Evolutionary conservation across 441 rosid genomes (phyloP).

Genomic region (Brassica balearica): DNA sequence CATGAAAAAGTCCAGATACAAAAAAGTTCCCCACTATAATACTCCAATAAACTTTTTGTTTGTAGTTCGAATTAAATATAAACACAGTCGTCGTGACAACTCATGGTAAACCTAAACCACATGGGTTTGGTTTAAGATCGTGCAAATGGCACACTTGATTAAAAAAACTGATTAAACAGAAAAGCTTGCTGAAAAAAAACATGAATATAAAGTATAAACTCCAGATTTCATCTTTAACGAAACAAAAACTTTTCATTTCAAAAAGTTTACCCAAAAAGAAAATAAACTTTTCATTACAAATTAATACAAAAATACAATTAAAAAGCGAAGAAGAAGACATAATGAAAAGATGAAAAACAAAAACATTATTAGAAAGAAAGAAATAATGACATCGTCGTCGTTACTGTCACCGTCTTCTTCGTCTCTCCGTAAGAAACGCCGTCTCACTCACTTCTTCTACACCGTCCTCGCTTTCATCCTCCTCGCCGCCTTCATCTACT

Average conservation of each 20-base stretch:
- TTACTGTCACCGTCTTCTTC: constrained; percentile 52
- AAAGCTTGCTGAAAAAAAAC: neutral
- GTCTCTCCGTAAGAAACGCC: constrained; percentile 61
- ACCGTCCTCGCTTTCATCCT: constrained; percentile 63
- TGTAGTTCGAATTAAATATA: constrained; percentile 14
- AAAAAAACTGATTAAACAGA: neutral
- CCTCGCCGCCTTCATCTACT: constrained; percentile 67
- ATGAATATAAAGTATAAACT: neutral
- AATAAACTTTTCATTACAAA: neutral
- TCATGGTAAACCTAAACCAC: constrained; percentile 19
- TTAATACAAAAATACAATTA: neutral
- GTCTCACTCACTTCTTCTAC: constrained; percentile 67
- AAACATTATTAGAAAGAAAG: constrained; percentile 33
- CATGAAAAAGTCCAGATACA: neutral
- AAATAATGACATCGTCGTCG: constrained; percentile 40
- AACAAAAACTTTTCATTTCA: neutral
- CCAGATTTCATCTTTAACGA: constrained; percentile 23
- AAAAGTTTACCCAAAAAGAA: neutral
- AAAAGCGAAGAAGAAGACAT: neutral
- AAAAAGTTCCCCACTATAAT: neutral
- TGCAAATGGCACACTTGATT: constrained; percentile 20
- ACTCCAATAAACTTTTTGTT: neutral
- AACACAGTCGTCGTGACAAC: constrained; percentile 25
- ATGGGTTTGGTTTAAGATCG: constrained; percentile 35
- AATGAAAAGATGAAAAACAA: too few species aligned